A percentile compares a stretch with the other conserved stretches of the same genome.
phyloP scores from a whole-genome alignment of 805 yeast genomes.

The Ogataea haglerorum region DNA sequence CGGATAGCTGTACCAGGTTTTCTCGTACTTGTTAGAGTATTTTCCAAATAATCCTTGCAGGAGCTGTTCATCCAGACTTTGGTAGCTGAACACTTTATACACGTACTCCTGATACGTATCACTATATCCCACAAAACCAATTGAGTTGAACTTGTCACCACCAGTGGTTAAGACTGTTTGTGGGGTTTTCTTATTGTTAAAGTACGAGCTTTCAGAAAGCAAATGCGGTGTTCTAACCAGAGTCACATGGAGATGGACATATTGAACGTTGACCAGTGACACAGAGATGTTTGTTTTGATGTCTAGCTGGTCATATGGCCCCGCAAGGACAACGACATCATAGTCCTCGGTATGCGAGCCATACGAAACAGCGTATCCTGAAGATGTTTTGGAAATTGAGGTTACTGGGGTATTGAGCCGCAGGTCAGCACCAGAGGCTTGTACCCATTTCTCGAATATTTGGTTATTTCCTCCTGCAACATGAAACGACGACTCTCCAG shows the following conservation, averaged over 20 bases:
- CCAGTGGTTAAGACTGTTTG: conserved; percentile 28
- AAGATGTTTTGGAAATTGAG: conserved; percentile 9
- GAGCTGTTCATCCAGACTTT: conserved; percentile 19
- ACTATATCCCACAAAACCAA: conserved; percentile 31
- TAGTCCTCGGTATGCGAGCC: conserved; percentile 20
- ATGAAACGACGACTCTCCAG: conserved; percentile 34
- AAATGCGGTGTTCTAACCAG: conserved; percentile 25
- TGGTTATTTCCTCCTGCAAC: conserved; percentile 45
- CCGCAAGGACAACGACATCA: conserved; percentile 44
- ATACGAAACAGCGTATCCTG: conserved; percentile 6
- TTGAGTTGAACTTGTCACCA: conserved; percentile 33
- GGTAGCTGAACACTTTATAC: conserved; percentile 41
- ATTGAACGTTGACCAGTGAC: conserved; percentile 25
- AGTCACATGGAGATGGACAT: conserved; percentile 39
- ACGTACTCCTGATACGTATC: conserved; percentile 30
- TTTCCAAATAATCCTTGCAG: conserved; percentile 24
- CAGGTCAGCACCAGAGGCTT: conserved; percentile 34
- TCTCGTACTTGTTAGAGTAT: conserved; percentile 28
- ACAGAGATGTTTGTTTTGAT: conserved; percentile 18
- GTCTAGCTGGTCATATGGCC: conserved; percentile 36
- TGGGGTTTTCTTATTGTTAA: conserved; percentile 21
- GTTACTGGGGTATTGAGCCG: conserved; percentile 31
- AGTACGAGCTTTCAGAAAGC: conserved; percentile 15
- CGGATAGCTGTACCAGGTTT: conserved; percentile 47
- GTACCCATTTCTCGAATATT: conserved; percentile 40